Evolutionary conservation across 75 land plant species (phyloP).

Genomic region (Pseudotsuga menziesii): DNA sequence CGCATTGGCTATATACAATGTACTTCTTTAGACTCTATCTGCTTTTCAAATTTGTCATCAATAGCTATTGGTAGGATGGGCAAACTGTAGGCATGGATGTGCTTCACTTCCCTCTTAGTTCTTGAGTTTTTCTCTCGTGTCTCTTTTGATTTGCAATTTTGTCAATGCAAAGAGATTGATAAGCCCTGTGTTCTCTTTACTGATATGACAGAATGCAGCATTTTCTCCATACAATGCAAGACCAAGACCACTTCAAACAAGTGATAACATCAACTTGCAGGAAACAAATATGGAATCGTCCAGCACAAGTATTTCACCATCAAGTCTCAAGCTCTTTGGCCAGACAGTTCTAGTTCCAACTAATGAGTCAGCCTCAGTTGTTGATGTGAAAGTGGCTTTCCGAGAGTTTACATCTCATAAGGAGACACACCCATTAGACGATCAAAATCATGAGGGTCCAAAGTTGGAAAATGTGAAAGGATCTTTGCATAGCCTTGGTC

Average conservation of each 20-base stretch:
- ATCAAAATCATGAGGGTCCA: not conserved
- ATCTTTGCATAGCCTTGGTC: not conserved
- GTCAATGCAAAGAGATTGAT: not conserved
- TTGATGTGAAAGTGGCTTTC: not conserved
- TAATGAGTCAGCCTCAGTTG: conserved; percentile 6
- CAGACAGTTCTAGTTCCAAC: conserved; percentile 25
- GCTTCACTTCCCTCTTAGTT: not conserved
- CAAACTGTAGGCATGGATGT: not conserved
- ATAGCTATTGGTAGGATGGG: not conserved
- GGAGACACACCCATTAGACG: not conserved
- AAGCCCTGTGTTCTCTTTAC: not conserved
- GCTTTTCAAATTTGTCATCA: not conserved
- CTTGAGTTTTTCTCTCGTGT: not conserved
- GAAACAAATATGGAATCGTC: conserved; percentile 11
- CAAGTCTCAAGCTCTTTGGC: conserved; percentile 29
- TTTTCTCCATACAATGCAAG: conserved; percentile 12
- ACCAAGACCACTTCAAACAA: not conserved
- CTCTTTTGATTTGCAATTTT: not conserved
- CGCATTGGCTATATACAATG: too few relatives aligned
- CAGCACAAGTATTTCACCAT: conserved; percentile 12
- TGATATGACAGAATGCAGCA: conserved; percentile 7
- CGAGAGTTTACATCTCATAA: conserved; percentile 2
- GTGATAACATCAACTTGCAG: not conserved
- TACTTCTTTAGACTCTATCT: not conserved
- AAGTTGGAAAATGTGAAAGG: not conserved